Conservation (phyloP, 495 filamentous ascomycete genomes). For the Penicillium egyptiacum region DNA sequence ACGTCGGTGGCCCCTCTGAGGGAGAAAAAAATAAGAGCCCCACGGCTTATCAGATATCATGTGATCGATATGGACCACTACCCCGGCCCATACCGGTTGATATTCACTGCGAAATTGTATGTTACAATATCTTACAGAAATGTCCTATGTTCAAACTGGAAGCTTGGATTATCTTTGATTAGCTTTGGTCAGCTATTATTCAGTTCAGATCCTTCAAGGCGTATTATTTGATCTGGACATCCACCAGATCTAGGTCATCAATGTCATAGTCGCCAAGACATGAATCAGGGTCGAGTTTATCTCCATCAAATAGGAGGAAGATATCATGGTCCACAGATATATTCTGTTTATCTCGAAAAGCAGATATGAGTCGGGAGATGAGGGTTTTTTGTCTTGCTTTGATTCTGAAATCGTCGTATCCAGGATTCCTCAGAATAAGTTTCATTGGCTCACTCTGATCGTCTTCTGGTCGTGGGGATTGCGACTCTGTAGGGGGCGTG, state of each 20-base stretch:
- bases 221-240: conserved; percentile 62
- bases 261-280: conserved; percentile 71
- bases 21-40: conserved; percentile 16
- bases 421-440: conserved; percentile 60
- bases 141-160: not conserved
- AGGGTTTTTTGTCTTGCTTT: conserved; percentile 57
- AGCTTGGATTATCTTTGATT: conserved; percentile 4
- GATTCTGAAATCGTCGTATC: conserved; percentile 55
- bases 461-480: conserved; percentile 18
- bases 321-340: conserved; percentile 53
- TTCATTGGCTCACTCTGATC: conserved; percentile 39
- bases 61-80: conserved; percentile 15
- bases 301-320: conserved; percentile 77
- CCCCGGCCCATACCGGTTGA: not conserved
- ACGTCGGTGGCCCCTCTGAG: conserved; percentile 10
- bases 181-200: not conserved
- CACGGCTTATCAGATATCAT: conserved; percentile 21
- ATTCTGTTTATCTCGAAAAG: conserved; percentile 49
- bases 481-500: not conserved
- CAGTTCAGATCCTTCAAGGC: not conserved
- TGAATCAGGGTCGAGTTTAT: conserved; percentile 60
- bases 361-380: conserved; percentile 54
- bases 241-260: conserved; percentile 73
- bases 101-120: not conserved
- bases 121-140: not conserved